Percentiles rank a stretch among this genome's conserved stretches.
Conservation (phyloP, 2,329 filamentous ascomycete genomes). For the Cucurbitaria berberidis region DNA sequence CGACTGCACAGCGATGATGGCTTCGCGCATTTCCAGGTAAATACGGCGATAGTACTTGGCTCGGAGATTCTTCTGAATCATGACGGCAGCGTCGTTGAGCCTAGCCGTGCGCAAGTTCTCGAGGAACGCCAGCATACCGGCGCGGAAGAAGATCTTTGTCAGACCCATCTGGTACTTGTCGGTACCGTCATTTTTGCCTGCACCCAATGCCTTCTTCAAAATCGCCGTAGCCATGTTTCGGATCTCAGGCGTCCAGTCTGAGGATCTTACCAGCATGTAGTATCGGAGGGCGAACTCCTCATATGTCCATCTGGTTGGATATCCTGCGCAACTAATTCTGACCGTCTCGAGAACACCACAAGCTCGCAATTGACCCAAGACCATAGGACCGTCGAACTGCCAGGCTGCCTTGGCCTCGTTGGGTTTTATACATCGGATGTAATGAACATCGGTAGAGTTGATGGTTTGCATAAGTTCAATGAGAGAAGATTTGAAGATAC, state of each 20-base stretch:
- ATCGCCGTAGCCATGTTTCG: slow-evolving; percentile 93
- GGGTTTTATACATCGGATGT: slow-evolving; percentile 98
- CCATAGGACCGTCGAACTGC: slow-evolving; percentile 99
- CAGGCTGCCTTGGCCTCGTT: slow-evolving; percentile 96
- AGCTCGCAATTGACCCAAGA: slow-evolving; percentile 92
- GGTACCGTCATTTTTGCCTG: slow-evolving; percentile 66
- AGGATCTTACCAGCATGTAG: slow-evolving; percentile 94
- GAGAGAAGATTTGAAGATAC: slow-evolving; percentile 97
- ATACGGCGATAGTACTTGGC: slow-evolving; percentile 94
- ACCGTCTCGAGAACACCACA: slow-evolving; percentile 99
- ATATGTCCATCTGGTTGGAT: slow-evolving; percentile 97
- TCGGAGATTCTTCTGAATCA: slow-evolving; percentile 98
- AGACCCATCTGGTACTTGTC: slow-evolving; percentile 98
- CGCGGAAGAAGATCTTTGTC: slow-evolving; percentile 99
- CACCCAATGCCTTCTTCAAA: slow-evolving; percentile 79
- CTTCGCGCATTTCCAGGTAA: slow-evolving; percentile 84
- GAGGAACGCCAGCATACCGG: slow-evolving; percentile 97
- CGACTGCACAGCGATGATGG: slow-evolving; percentile 82
- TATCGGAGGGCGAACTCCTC: slow-evolving; percentile 97
- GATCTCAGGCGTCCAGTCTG: slow-evolving; percentile 91
- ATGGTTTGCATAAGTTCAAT: slow-evolving; percentile 99
- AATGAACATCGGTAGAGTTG: slow-evolving; percentile 97
- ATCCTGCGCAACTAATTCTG: slow-evolving; percentile 94
- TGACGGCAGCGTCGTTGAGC: slow-evolving; percentile 90
- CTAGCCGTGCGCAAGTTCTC: slow-evolving; percentile 91